Evolutionary conservation across 1,284 basidiomycete genomes (phyloP), one percentile per base, ranked within the genome.

Genomic region (Cutaneotrichosporon sp.): DNA sequence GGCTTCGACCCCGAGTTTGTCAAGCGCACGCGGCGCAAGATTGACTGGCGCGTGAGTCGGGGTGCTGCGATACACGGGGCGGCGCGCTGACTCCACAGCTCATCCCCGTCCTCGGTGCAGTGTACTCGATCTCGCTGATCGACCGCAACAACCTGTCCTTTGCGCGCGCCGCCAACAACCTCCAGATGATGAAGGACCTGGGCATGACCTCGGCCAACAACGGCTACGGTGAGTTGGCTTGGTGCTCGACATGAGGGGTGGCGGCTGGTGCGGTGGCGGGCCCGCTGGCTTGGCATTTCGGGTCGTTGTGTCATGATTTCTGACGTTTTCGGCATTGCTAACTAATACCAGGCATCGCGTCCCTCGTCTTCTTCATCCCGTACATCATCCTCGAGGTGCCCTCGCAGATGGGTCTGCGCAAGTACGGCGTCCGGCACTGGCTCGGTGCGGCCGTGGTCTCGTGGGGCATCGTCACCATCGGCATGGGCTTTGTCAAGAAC

Each of bases 401-500:
- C 14, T 64, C 59, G 18, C 56, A 62, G 31, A 45, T 72, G 67
- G 13, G 63, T 73, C 54, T 64, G 56, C 54, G 69, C 27, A 62
- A 64, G 27, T 65, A 62, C n/a, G 61, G 66, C 13, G 45, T 53
- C 1, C 45, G 45, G 29, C 25, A 43, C 46, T 62, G 56, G 58
- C 62, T 63, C 43, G 58, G 54, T 20, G 13, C 20, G 18, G 51
- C 58, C 2, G 38, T 46, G 14, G 46, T 74, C 53, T 66, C 72
- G 25, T 81, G 79, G 75, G 80, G 80, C 29, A 59, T 76, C 10
- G 69, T 76, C 56, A 80, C 79, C 72, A 58, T 81, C 24, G 74
- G 72, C 27, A 74, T 77, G 70, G 76, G 67, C 4, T 79, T 74
- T 59, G 65, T 72, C 33, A 69, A 66, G 25, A 62, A 61, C 29